Evolutionary conservation across 441 rosid genomes (phyloP).

Genomic region (Pelargonium fulgidum): DNA sequence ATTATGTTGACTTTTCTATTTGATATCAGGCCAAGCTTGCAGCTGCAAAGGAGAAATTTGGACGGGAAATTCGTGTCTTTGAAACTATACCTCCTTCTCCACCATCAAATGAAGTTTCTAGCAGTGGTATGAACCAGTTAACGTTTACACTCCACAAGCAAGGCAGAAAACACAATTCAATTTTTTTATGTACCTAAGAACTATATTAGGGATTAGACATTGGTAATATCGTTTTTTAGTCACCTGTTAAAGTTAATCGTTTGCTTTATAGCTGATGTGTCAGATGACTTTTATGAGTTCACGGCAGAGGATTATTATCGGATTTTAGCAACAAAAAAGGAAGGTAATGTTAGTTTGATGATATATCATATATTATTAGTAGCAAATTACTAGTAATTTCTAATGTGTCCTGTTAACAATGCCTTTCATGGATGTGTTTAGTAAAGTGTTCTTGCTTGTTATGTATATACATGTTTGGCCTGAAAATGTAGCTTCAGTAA

Average conservation of each 20-base stretch:
- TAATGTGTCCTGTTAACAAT: background rate
- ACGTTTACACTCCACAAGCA: background rate
- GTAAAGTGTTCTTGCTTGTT: background rate
- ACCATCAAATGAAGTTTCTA: constrained; percentile 34
- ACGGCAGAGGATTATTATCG: constrained; percentile 73
- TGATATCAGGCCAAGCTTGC: constrained; percentile 49
- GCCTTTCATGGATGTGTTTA: background rate
- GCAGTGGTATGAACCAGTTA: constrained; percentile 29
- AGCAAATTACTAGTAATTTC: background rate
- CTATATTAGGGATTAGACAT: background rate
- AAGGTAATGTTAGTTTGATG: constrained; percentile 33
- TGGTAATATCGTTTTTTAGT: too few relatives aligned
- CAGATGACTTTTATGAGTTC: constrained; percentile 80
- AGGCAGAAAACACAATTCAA: background rate
- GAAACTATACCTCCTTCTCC: constrained; percentile 47
- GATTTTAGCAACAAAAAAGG: constrained; percentile 46
- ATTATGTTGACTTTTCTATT: constrained; percentile 7
- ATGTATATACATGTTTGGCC: background rate
- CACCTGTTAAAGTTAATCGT: background rate
- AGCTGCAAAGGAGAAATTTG: constrained; percentile 57
- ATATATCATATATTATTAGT: background rate
- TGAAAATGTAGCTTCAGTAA: background rate
- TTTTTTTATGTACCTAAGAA: constrained; percentile 6
- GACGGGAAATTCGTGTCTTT: constrained; percentile 67
- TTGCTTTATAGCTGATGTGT: constrained; percentile 38